Evolutionary conservation across 805 yeast genomes (phyloP).

Genomic region (Candida multigemmis): DNA sequence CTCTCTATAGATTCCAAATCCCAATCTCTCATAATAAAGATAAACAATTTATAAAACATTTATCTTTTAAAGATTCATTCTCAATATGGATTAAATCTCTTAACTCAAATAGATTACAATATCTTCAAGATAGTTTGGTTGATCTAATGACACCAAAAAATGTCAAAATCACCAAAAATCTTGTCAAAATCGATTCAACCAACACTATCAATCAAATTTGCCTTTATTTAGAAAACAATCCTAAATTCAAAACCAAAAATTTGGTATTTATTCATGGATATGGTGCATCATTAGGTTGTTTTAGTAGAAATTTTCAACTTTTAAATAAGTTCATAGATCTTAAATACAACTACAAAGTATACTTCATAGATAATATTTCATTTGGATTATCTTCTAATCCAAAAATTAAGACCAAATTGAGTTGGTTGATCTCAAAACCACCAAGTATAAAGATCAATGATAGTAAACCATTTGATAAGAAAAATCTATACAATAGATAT

Average conservation of each 20-base stretch:
- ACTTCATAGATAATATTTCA: conserved; percentile 39
- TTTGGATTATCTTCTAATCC: conserved; percentile 50
- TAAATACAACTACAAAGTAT: conserved; percentile 33
- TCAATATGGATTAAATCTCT: conserved; percentile 18
- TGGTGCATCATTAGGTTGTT: conserved; percentile 49
- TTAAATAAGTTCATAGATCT: conserved; percentile 19
- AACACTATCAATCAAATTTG: conserved; percentile 27
- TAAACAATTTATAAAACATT: no score
- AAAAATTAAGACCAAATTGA: conserved; percentile 8
- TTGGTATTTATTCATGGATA: conserved; percentile 49
- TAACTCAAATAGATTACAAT: conserved; percentile 13
- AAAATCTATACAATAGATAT: conserved; percentile 26
- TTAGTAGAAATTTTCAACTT: conserved; percentile 42
- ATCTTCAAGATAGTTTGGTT: conserved; percentile 24
- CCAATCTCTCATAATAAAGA: no score
- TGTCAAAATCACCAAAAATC: conserved; percentile 9
- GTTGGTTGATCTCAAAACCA: conserved; percentile 11
- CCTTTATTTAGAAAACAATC: conserved; percentile 18
- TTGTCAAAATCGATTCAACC: conserved; percentile 12
- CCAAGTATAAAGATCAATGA: conserved; percentile 18
- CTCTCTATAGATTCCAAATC: no score
- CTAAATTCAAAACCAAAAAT: conserved; percentile 19
- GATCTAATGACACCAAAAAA: conserved; percentile 22
- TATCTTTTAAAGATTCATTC: no score
- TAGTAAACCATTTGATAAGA: conserved; percentile 14